Percentiles rank a stretch among this genome's conserved stretches.
These are phyloP conservation scores for Oenanthe sinensis DNA, from an alignment of 129 eudicot species.

Conservation along the genomic window DNA sequence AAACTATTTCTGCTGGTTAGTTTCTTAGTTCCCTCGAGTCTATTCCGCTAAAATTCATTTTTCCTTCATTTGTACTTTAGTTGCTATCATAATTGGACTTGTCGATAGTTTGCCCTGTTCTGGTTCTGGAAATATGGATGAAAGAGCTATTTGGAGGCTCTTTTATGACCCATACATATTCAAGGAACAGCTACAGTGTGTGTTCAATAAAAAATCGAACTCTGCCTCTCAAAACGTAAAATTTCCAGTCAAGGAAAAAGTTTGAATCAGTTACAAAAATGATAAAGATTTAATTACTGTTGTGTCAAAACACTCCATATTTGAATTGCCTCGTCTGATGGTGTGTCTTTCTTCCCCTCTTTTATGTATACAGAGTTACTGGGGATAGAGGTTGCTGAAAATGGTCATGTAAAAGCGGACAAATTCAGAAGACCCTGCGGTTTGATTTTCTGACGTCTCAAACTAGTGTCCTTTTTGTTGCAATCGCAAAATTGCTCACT, in stretches of 20 bases:
- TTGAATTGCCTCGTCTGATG: neutral
- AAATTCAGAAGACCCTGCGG: conserved; percentile 56
- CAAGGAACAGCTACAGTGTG: neutral
- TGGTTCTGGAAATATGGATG: neutral
- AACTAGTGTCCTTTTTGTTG: conserved; percentile 88
- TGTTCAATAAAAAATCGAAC: neutral
- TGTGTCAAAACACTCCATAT: neutral
- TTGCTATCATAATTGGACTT: neutral
- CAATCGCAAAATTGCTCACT: conserved; percentile 50
- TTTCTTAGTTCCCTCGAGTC: neutral
- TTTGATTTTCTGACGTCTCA: conserved; percentile 73
- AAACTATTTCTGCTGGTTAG: conserved; percentile 57
- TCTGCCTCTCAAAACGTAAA: no score
- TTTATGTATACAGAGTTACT: conserved; percentile 43
- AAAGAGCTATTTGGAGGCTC: neutral
- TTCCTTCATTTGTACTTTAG: neutral
- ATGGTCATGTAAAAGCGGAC: conserved; percentile 74
- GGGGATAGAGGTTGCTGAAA: conserved; percentile 55
- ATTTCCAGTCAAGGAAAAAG: neutral
- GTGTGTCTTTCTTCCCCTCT: neutral
- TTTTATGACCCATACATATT: neutral
- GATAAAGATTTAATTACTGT: neutral
- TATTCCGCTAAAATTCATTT: neutral
- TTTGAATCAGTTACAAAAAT: neutral
- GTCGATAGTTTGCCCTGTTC: neutral